A percentile compares a stretch with the other conserved stretches of the same genome.
These are phyloP conservation scores for Tremella yokohamensis DNA, from an alignment of 768 basidiomycete species.

Conservation along the genomic window DNA sequence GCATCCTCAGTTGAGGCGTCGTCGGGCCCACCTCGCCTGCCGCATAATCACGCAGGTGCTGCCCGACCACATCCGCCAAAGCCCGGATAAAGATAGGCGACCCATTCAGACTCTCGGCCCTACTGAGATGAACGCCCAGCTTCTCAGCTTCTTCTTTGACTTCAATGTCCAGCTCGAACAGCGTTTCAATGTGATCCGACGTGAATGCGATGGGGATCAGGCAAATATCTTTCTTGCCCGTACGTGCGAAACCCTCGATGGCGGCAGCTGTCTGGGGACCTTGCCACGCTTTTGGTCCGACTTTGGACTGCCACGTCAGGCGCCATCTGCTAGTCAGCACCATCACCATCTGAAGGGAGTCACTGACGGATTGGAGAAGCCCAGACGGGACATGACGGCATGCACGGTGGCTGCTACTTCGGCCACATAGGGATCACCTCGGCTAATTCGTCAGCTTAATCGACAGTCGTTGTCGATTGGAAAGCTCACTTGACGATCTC, in stretches of 20 bases:
- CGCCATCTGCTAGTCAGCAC: slow-evolving; percentile 68
- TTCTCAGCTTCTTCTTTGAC: slow-evolving; percentile 85
- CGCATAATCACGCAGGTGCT: slow-evolving; percentile 67
- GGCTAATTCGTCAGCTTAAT: slow-evolving; percentile 49
- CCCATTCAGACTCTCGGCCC: slow-evolving; percentile 87
- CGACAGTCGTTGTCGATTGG: not conserved
- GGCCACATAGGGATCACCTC: slow-evolving; percentile 92
- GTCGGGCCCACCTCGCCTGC: slow-evolving; percentile 61
- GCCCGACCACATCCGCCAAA: slow-evolving; percentile 80
- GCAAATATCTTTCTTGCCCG: slow-evolving; percentile 56
- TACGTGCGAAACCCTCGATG: slow-evolving; percentile 61
- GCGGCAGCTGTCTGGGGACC: slow-evolving; percentile 92
- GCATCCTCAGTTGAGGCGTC: slow-evolving; percentile 73
- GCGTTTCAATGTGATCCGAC: slow-evolving; percentile 96
- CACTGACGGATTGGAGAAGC: slow-evolving; percentile 50
- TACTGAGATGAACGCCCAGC: slow-evolving; percentile 85
- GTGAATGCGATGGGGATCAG: slow-evolving; percentile 97
- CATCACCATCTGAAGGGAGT: not conserved
- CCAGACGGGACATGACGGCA: slow-evolving; percentile 83
- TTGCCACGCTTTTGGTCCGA: slow-evolving; percentile 97
- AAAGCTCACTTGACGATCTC: slow-evolving; percentile 76
- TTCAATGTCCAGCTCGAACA: slow-evolving; percentile 92
- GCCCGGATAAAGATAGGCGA: slow-evolving; percentile 95
- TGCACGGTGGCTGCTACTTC: slow-evolving; percentile 93
- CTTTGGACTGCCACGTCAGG: slow-evolving; percentile 95